phyloP scores from a whole-genome alignment of 257 asterid genomes.

The Salvia splendens region DNA sequence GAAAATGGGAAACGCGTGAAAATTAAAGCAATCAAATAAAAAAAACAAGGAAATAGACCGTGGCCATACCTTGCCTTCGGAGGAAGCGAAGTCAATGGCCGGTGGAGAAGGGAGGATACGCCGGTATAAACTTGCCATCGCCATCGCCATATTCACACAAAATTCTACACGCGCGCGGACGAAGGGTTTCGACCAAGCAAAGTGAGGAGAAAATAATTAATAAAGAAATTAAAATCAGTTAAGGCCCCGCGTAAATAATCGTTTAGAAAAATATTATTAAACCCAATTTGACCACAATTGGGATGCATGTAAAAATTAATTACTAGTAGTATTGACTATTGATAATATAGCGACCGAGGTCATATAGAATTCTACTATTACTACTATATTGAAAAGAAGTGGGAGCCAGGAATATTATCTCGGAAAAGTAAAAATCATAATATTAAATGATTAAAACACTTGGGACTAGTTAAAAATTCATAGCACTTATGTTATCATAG shows the following conservation, averaged over 20 bases:
- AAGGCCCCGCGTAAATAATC: conserved; percentile 30
- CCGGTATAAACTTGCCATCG: conserved; percentile 82
- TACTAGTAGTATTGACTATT: no score
- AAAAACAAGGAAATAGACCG: not conserved
- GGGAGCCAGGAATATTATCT: no score
- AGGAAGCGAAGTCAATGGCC: conserved; percentile 80
- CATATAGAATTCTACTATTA: no score
- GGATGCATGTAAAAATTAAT: no score
- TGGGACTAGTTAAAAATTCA: no score
- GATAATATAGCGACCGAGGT: no score
- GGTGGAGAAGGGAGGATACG: conserved; percentile 92
- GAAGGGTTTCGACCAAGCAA: conserved; percentile 29
- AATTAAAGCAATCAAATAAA: not conserved
- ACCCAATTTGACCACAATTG: not conserved
- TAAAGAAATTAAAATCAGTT: not conserved
- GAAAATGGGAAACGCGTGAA: conserved; percentile 4
- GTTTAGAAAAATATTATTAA: conserved; percentile 13
- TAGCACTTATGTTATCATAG: no score
- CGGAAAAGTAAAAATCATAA: no score
- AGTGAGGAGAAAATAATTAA: not conserved
- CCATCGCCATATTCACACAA: conserved; percentile 65
- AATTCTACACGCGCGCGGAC: not conserved
- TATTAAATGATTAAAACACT: no score
- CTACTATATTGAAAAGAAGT: no score
- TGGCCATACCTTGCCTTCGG: conserved; percentile 77